Conservation (phyloP, 2,329 filamentous ascomycete species). For the Cytospora leucostoma region DNA sequence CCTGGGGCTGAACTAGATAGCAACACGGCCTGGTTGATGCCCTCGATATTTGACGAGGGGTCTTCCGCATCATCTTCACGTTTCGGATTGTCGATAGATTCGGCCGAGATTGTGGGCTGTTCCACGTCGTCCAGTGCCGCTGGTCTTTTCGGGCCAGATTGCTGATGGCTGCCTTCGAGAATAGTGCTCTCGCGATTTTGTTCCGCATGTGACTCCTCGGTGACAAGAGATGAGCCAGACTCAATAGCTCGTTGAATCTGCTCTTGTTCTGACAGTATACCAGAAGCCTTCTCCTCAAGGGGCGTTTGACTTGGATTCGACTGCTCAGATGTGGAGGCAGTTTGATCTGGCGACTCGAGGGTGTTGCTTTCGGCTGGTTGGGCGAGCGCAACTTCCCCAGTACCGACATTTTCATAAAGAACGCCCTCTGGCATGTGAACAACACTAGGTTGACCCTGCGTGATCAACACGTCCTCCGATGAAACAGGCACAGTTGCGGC, state of each 20-base stretch:
- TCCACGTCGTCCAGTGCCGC: not conserved
- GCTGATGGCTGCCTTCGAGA: not conserved
- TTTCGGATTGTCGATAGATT: not conserved
- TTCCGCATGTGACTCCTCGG: conserved; percentile 9
- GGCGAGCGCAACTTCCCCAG: not conserved
- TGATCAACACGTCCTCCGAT: not conserved
- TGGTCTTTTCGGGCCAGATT: not conserved
- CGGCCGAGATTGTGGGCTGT: not conserved
- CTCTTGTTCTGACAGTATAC: not conserved
- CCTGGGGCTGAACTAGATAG: not conserved
- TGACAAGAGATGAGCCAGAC: not conserved
- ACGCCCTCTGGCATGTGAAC: not conserved
- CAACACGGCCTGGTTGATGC: not conserved
- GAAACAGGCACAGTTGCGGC: not conserved
- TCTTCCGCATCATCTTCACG: not conserved
- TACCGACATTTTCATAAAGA: not conserved
- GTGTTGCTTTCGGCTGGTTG: not conserved
- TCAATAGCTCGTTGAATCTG: not conserved
- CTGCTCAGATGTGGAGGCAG: not conserved
- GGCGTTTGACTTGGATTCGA: not conserved
- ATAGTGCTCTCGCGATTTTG: conserved; percentile 9
- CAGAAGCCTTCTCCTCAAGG: not conserved
- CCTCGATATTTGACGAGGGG: not conserved
- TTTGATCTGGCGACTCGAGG: not conserved
- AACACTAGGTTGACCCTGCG: not conserved